These are phyloP conservation scores for Monilinia fructicola DNA, from an alignment of 2,329 filamentous ascomycete genomes.

Conservation along the genomic window DNA sequence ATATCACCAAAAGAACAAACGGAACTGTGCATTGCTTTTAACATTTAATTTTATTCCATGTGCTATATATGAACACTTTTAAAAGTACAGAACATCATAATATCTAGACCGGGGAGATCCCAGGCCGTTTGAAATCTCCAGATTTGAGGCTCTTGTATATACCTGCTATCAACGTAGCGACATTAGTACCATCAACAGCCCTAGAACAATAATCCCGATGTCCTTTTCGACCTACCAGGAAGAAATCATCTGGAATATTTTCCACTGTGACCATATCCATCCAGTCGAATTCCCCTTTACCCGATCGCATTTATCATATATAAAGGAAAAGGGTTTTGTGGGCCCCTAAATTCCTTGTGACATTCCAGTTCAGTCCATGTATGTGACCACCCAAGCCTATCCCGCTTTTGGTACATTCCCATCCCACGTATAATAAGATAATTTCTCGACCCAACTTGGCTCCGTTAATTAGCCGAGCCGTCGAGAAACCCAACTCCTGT, in stretches of 20 bases:
- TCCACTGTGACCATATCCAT: background rate
- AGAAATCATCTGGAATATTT: background rate
- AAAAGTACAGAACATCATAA: background rate
- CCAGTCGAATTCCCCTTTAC: background rate
- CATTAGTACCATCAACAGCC: background rate
- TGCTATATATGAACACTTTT: background rate
- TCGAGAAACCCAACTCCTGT: constrained; percentile 9
- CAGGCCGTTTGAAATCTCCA: background rate
- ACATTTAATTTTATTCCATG: background rate
- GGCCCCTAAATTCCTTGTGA: background rate
- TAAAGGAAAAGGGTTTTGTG: background rate
- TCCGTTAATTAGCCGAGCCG: background rate
- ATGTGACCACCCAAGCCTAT: background rate
- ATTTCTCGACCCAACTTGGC: background rate
- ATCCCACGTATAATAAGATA: background rate
- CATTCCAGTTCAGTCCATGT: background rate
- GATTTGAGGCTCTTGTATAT: background rate
- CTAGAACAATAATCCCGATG: background rate
- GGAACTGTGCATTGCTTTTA: too few relatives aligned
- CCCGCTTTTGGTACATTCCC: background rate
- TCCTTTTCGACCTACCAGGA: background rate
- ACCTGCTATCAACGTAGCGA: background rate
- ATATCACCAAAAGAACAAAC: too few relatives aligned
- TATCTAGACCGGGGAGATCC: background rate
- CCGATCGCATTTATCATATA: background rate